Evolutionary conservation across 2,329 filamentous ascomycete species (phyloP), one percentile per base, ranked within the genome.

Genomic region (Trichoderma harzianum): DNA sequence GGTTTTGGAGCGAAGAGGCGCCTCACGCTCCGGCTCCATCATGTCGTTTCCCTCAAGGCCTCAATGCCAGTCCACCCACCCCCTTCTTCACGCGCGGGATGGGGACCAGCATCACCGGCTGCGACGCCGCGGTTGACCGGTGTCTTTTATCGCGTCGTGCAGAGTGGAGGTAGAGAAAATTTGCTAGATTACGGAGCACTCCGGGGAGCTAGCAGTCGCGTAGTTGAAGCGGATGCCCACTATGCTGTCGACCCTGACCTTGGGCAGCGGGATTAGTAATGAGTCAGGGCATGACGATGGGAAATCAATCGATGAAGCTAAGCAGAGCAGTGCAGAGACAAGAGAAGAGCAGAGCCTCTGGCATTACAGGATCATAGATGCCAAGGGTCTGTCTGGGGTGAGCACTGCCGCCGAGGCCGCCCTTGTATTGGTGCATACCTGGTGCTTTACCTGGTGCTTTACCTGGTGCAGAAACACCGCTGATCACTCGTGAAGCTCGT

Each of bases 71-170:
- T 55, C 67, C 57, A 43, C 65, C 26, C 65, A 34, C 53, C 53
- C 53, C 65, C 47, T 47, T 64, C 36, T 30, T 65, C 18, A 26
- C 55, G n/a, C 16, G 65, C 34, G 53, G 53, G 53, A 69, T 61
- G 55, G 39, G 16, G 66, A 24, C 36, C 36, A 61, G 55, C 66
- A 47, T 69, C 66, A 39, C 66, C 66, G 66, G 65, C 65, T 68
- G 53, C 65, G 65, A 68, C 65, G 65, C 65, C 65, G 65, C 65
- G 65, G 66, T 60, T 61, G 66, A 60, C 66, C 26, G 47, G 64
- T 39, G 30, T 67, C 21, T 16, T 36, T 32, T 43, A 60, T 67
- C 28, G 64, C 18, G 64, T 58, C 64, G 64, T 58, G 64, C 51
- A 58, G 57, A 65, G 64, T 53, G 58, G 66, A 30, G 43, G 66